Evolutionary conservation across 495 filamentous ascomycete genomes (phyloP), one percentile per base, ranked within the genome.

Genomic region (Bombardia bombarda): DNA sequence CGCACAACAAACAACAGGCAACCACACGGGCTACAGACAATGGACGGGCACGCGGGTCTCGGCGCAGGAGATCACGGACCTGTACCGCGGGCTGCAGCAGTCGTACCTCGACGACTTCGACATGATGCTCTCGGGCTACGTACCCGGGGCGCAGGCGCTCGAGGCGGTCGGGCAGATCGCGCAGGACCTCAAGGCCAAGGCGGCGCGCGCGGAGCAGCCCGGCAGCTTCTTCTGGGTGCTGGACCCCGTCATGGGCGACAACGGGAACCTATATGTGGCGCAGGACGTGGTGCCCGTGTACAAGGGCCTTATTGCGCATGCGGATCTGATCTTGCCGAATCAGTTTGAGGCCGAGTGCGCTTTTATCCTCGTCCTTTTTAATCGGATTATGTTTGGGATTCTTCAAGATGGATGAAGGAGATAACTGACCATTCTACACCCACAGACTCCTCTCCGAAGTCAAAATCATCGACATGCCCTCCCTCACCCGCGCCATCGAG

Each of bases 211-310:
- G 0, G 35, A 24, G 4, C 77, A 76, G 23, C 78, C 83, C 0
- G 88, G 88, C 0, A 80, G 77, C 19, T 92, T 96, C 67, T 96
- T 96, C 65, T 96, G 90, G 90, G 82, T 94, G n/a, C 70, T 98
- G 33, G 92, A 98, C 60, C 92, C 92, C 1, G 93, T 98, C 12
- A 98, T 98, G 92, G 92, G 92, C 33, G 92, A 98, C 56, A 84
- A 94, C 54, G 93, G 87, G 25, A 78, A 76, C 28, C 68, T 97
- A 17, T 98, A 98, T 60, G 88, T 98, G 35, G 83, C 78, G 18
- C 79, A 88, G 45, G 86, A 92, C 45, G 87, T 92, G 3, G 83
- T 95, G 24, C 88, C 89, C 0, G 86, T 83, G n/a, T 98, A 96
- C 61, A 88, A 84, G 60, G 73, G 70, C 12, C 67, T 93, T 36